Base-by-base conservation (phyloP, 176 grass and related monocot genomes). In the Oryza punctata region DNA sequence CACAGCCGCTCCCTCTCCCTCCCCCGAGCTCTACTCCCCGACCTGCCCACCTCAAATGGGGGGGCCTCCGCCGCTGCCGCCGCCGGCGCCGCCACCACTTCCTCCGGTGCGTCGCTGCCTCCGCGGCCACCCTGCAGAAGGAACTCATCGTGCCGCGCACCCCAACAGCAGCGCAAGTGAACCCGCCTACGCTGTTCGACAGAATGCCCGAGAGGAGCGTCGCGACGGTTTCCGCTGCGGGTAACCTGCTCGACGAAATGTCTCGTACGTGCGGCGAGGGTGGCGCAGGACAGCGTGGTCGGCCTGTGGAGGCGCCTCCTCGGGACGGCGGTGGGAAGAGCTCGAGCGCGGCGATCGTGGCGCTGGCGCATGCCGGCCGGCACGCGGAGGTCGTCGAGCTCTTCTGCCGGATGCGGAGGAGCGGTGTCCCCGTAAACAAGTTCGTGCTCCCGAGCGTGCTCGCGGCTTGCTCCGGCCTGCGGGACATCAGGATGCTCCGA, bases 401-500 rank as follows among this genome's bases (percentile, higher is more conserved):
- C 65, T 93, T 93, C 72, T 44, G 76, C 72, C 41, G 40, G 54
- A 85, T 81, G 91, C 87, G 32, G 47, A 33, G 21, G 46, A 38
- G 84, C 68, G 84, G 87, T 1, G 47, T 25, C 2, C 69, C 46
- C 1, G 28, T 78, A 28, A 86, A 43, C 78, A 85, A 6, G 84
- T 93, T 90, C 73, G 79, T 89, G 61, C 81, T 92, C 11, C 81
- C 91, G 21, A 89, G 91, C 67, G 87, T 89, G 60, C 74, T 92
- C 84, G 81, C 64, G n/a, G 85, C 91, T 14, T 93, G 82, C 5
- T 33, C 35, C 16, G 27, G 30, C 26, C 85, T 90, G 4, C 19
- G 30, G 14, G 69, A 76, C 24, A 44, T 70, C 63, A 45, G 78
- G 25, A 81, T 81, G 75, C 81, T 90, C 76, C 47, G 63, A 41